Conservation (phyloP, 371 early-diverging fungal genomes). For the Thermomucor indicae-seudaticae region DNA sequence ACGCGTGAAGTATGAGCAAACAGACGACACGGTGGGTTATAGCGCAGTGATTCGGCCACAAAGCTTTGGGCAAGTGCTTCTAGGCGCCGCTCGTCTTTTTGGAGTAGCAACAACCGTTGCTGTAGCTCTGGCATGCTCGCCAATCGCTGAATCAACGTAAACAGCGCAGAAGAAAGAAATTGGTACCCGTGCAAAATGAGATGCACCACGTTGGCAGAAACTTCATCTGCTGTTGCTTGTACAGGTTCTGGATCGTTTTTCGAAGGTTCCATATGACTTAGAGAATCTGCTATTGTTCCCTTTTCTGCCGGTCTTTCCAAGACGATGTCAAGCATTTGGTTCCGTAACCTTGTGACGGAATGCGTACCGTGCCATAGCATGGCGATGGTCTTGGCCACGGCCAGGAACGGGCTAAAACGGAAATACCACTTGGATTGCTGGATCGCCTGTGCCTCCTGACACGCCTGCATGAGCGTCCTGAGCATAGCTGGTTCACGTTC, state of each 20-base stretch:
- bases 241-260: constrained; percentile 32
- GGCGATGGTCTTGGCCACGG: not conserved
- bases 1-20: constrained; percentile 27
- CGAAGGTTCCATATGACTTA: constrained; percentile 23
- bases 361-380: not conserved
- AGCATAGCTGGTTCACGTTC: constrained; percentile 13
- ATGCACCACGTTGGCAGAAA: constrained; percentile 31
- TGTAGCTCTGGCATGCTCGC: constrained; percentile 31
- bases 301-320: not conserved
- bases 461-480: constrained; percentile 8
- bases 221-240: constrained; percentile 30
- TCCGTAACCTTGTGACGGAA: not conserved
- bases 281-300: constrained; percentile 1
- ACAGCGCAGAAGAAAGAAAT: constrained; percentile 26
- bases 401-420: constrained; percentile 22
- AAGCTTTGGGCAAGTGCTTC: constrained; percentile 18
- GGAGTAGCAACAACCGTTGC: constrained; percentile 4
- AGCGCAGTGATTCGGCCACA: constrained; percentile 32
- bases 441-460: constrained; percentile 8
- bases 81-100: constrained; percentile 3
- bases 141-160: constrained; percentile 32
- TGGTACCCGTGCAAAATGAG: constrained; percentile 33
- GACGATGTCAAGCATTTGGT: constrained; percentile 6
- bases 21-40: constrained; percentile 22
- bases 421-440: constrained; percentile 19